Conservation (phyloP, 306 rosid species). For the Cyclanthera cordifolia region DNA sequence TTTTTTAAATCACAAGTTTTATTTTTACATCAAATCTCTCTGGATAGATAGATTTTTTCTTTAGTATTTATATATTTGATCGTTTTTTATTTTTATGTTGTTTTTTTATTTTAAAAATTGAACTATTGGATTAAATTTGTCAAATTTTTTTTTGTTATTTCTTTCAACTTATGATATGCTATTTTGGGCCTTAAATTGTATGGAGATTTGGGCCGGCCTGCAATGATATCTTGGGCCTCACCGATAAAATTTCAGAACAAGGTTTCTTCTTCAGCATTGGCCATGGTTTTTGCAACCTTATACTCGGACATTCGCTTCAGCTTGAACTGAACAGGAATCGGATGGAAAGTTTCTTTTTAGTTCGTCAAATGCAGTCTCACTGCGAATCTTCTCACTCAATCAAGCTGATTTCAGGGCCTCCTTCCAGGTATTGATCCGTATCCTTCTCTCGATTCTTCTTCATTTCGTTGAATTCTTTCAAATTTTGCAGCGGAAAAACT, state of each 20-base stretch:
- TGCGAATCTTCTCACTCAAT: constrained; percentile 19
- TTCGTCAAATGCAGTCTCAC: constrained; percentile 14
- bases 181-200: too few relatives aligned
- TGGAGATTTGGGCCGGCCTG: neutral
- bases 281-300: neutral
- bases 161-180: too few relatives aligned
- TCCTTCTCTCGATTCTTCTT: neutral
- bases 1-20: too few relatives aligned
- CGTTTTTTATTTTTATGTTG: too few relatives aligned
- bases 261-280: neutral
- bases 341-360: constrained; percentile 57
- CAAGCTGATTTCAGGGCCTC: constrained; percentile 72
- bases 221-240: neutral
- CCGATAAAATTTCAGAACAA: neutral
- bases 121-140: too few relatives aligned
- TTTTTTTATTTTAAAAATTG: too few relatives aligned
- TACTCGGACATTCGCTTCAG: too few relatives aligned
- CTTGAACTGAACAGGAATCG: constrained; percentile 5
- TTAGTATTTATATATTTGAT: too few relatives aligned
- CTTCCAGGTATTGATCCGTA: constrained; percentile 39
- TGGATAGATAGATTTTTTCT: too few relatives aligned
- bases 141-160: too few relatives aligned
- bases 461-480: neutral
- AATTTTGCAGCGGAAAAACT: constrained; percentile 52
- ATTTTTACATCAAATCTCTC: too few relatives aligned